Base-by-base conservation (phyloP, 73 alveolate species). In the Paraurostyla sp. region DNA sequence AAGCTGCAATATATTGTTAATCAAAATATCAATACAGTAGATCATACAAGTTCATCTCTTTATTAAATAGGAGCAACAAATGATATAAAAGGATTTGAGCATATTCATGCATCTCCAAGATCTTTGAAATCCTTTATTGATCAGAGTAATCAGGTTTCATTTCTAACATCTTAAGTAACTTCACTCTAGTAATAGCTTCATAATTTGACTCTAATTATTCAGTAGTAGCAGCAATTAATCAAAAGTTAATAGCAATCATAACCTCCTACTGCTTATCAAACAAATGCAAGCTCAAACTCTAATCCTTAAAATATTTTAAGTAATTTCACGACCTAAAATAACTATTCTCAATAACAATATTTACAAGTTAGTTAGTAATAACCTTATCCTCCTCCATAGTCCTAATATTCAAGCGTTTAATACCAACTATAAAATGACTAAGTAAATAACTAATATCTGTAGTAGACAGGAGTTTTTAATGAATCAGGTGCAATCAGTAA, bases 51-150 rank as follows among this genome's bases (percentile, higher is more conserved):
- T 15, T 35, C 3, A 4, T 58, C 32, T 18, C 13, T n/a, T n/a
- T n/a, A n/a, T n/a, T n/a, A n/a, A n/a, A n/a, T n/a, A n/a, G n/a
- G n/a, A n/a, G n/a, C n/a, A n/a, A n/a, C n/a, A n/a, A n/a, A n/a
- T n/a, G n/a, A 65, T 3, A 40, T 65, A 38, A 56, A 23, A 38
- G 82, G 82, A 18, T 40, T 36, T 22, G 82, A 65, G 42, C 51
- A 45, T 43, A 73, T 73, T 29, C 87, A 73, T 45, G 69, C 87
- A n/a, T 48, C 87, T n/a, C 87, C 87, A 45, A 45, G 87, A 48
- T 73, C 87, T 13, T 9, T 45, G 35, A 32, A 73, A 15, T 13
- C 4, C 29, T 73, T 73, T 50, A 27, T 48, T 11, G 59, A 40
- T 45, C 46, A 73, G 38, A 43, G 46, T 20, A 29, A 16, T 9